These are phyloP conservation scores for Chloranthus sessilifolius DNA, from an alignment of 164 flowering plant genomes.

Conservation along the genomic window DNA sequence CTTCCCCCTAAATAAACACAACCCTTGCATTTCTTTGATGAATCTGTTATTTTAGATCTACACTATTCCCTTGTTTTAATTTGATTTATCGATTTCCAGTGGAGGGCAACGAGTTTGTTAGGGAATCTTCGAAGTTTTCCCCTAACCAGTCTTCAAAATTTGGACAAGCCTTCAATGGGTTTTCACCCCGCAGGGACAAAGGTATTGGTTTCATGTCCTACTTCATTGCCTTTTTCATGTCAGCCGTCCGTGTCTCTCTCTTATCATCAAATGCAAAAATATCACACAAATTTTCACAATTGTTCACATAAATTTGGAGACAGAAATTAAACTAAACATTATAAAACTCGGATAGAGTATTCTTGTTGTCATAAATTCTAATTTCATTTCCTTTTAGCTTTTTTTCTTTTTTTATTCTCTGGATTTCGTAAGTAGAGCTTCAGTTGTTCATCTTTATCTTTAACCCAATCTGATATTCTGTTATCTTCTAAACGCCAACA, in stretches of 20 bases:
- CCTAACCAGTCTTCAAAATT: constrained; percentile 43
- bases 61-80: background rate
- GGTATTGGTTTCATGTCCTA: constrained; percentile 36
- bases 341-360: too few relatives aligned
- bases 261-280: too few relatives aligned
- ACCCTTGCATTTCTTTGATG: too few relatives aligned
- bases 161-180: constrained; percentile 48
- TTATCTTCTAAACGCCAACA: constrained; percentile 12
- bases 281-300: too few relatives aligned
- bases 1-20: too few relatives aligned
- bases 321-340: too few relatives aligned
- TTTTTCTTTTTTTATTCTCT: background rate
- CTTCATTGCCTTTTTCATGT: too few relatives aligned
- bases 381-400: background rate
- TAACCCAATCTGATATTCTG: background rate
- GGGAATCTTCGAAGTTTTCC: constrained; percentile 42
- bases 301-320: too few relatives aligned
- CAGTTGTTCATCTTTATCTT: background rate
- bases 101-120: constrained; percentile 56
- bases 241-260: too few relatives aligned
- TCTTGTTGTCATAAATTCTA: background rate
- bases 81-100: constrained; percentile 37
- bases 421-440: background rate
- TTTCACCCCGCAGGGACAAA: constrained; percentile 45
- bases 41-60: background rate